These are phyloP conservation scores for Hypomyces rosellus DNA, from an alignment of 2,329 filamentous ascomycete genomes.

Conservation along the genomic window DNA sequence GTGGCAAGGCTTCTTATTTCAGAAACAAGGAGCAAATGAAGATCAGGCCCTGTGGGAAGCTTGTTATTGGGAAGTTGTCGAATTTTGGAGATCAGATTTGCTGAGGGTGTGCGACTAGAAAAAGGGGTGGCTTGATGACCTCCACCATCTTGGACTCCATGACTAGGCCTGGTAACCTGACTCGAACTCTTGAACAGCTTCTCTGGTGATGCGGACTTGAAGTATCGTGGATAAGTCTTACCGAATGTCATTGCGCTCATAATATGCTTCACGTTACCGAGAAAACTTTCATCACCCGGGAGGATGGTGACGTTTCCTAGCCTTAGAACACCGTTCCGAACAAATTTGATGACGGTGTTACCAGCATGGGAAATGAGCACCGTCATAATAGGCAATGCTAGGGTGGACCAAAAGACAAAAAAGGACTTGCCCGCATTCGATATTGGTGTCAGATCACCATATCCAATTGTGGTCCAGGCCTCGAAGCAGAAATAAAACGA, in stretches of 20 bases:
- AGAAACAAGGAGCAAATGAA: not conserved
- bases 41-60: slow-evolving; percentile 21
- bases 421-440: slow-evolving; percentile 75
- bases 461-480: slow-evolving; percentile 77
- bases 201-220: not conserved
- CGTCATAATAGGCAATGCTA: slow-evolving; percentile 82
- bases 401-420: slow-evolving; percentile 83
- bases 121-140: too few species aligned
- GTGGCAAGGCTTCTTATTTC: not conserved
- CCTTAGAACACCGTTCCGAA: slow-evolving; percentile 49
- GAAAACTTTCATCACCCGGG: slow-evolving; percentile 35
- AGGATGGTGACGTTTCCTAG: slow-evolving; percentile 56
- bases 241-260: not conserved
- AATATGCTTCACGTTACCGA: not conserved
- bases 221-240: not conserved
- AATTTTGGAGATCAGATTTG: not conserved
- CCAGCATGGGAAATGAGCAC: slow-evolving; percentile 81
- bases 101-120: too few species aligned
- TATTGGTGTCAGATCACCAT: slow-evolving; percentile 72
- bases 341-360: slow-evolving; percentile 67
- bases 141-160: too few species aligned
- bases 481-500: slow-evolving; percentile 82
- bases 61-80: slow-evolving; percentile 27
- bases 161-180: not conserved
- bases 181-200: not conserved